A percentile compares a stretch with the other conserved stretches of the same genome.
Evolutionary conservation across 2,329 filamentous ascomycete species (phyloP).

Genomic region (Penicillium corylophilum): DNA sequence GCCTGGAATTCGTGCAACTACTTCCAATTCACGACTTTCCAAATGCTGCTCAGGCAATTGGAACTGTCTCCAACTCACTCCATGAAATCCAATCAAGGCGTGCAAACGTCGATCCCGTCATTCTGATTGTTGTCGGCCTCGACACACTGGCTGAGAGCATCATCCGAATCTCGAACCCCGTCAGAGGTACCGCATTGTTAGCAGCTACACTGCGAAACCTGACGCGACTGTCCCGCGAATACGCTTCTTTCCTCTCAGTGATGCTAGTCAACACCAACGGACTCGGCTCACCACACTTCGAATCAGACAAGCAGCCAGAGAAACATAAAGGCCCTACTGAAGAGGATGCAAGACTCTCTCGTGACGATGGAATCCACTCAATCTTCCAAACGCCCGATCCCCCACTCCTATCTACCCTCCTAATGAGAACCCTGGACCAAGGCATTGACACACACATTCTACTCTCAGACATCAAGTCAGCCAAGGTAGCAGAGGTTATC

Average conservation of each 20-base stretch:
- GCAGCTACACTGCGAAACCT: slow-evolving; percentile 33
- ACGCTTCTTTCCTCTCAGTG: slow-evolving; percentile 31
- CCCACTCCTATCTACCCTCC: slow-evolving; percentile 28
- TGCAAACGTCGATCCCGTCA: slow-evolving; percentile 5
- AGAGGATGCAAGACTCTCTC: neutral
- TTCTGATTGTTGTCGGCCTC: slow-evolving; percentile 38
- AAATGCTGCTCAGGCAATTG: slow-evolving; percentile 31
- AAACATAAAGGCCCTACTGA: neutral
- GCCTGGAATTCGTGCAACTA: slow-evolving; percentile 34
- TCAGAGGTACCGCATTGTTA: slow-evolving; percentile 35
- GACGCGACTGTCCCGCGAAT: slow-evolving; percentile 32
- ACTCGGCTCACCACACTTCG: slow-evolving; percentile 20
- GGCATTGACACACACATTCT: slow-evolving; percentile 42
- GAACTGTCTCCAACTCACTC: slow-evolving; percentile 29
- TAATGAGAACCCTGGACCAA: slow-evolving; percentile 39
- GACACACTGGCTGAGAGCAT: slow-evolving; percentile 38
- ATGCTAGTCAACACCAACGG: slow-evolving; percentile 39
- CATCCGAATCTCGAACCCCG: slow-evolving; percentile 39
- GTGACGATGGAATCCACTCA: slow-evolving; percentile 27
- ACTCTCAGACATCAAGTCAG: slow-evolving; percentile 28
- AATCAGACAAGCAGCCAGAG: neutral
- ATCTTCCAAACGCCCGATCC: slow-evolving; percentile 23
- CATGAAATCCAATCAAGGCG: slow-evolving; percentile 15
- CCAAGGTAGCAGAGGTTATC: slow-evolving; percentile 37
- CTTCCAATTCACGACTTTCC: slow-evolving; percentile 34